phyloP scores from a whole-genome alignment of 306 rosid species.

The Cucurbita moschata region DNA sequence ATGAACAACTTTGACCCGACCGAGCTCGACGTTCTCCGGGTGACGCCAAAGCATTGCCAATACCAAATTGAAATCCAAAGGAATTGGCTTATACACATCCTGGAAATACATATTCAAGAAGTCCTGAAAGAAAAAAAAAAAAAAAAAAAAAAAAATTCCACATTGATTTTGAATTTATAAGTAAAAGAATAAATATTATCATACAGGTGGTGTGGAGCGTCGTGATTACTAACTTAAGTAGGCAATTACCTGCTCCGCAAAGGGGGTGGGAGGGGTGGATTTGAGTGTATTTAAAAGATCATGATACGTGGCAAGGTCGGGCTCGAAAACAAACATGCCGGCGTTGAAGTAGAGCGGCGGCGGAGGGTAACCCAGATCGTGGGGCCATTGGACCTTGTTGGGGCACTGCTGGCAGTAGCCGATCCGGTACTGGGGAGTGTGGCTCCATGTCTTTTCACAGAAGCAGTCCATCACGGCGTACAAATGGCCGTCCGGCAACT shows the following conservation, averaged over 20 bases:
- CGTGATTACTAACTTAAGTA: too few species aligned
- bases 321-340: constrained; percentile 69
- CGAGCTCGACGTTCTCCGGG: constrained; percentile 42
- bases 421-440: constrained; percentile 41
- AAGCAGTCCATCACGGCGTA: constrained; percentile 80
- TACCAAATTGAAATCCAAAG: constrained; percentile 42
- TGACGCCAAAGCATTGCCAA: constrained; percentile 81
- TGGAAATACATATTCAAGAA: constrained; percentile 56
- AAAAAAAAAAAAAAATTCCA: not conserved
- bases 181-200: too few species aligned
- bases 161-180: too few species aligned
- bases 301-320: constrained; percentile 19
- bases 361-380: constrained; percentile 21
- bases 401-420: constrained; percentile 79
- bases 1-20: constrained; percentile 49
- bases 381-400: constrained; percentile 42
- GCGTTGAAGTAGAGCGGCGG: constrained; percentile 79
- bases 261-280: constrained; percentile 46
- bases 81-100: constrained; percentile 38
- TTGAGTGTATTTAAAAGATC: constrained; percentile 29
- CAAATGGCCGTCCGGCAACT: constrained; percentile 31
- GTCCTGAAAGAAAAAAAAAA: constrained; percentile 9
- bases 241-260: constrained; percentile 43
- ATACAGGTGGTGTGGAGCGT: too few species aligned
- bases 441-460: constrained; percentile 74